Conservation (phyloP, 768 basidiomycete species). For the Fomitopsis pulvina region DNA sequence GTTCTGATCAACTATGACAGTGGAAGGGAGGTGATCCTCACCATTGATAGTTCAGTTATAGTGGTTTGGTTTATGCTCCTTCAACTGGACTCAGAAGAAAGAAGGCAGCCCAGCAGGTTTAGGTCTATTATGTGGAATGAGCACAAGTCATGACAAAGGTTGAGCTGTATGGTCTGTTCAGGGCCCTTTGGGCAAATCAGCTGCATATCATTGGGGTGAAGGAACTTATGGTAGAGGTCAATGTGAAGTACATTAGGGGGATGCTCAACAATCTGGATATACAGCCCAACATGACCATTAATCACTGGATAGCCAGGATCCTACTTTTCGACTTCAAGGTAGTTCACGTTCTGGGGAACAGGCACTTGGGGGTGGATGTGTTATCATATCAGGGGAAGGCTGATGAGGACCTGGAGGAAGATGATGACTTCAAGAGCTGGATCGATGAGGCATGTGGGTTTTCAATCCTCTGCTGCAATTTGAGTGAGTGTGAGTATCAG, state of each 20-base stretch:
- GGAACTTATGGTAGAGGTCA: conserved; percentile 21
- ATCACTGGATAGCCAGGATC: conserved; percentile 35
- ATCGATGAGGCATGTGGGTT: too few species aligned
- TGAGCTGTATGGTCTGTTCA: conserved; percentile 20
- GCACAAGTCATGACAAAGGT: conserved; percentile 23
- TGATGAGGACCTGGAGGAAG: conserved; percentile 4
- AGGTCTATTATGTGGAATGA: conserved; percentile 21
- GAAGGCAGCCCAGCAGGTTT: conserved; percentile 24
- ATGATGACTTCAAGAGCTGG: conserved; percentile 8
- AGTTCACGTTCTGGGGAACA: conserved; percentile 25
- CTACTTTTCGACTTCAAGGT: conserved; percentile 28
- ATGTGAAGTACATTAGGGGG: too few species aligned
- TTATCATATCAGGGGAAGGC: conserved; percentile 17
- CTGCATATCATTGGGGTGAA: conserved; percentile 23
- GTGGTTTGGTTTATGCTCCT: not conserved
- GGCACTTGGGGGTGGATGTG: conserved; percentile 18
- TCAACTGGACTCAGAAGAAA: conserved; percentile 8
- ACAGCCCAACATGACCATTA: conserved; percentile 30
- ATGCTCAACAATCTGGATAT: conserved; percentile 33
- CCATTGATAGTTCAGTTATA: conserved; percentile 11
- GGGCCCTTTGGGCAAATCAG: conserved; percentile 5
- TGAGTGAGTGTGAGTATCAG: too few species aligned
- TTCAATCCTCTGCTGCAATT: not conserved
- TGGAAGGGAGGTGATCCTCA: conserved; percentile 8
- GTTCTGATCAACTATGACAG: conserved; percentile 15